Evolutionary conservation across 2,329 filamentous ascomycete genomes (phyloP).

Genomic region (Pseudogymnoascus sp.): DNA sequence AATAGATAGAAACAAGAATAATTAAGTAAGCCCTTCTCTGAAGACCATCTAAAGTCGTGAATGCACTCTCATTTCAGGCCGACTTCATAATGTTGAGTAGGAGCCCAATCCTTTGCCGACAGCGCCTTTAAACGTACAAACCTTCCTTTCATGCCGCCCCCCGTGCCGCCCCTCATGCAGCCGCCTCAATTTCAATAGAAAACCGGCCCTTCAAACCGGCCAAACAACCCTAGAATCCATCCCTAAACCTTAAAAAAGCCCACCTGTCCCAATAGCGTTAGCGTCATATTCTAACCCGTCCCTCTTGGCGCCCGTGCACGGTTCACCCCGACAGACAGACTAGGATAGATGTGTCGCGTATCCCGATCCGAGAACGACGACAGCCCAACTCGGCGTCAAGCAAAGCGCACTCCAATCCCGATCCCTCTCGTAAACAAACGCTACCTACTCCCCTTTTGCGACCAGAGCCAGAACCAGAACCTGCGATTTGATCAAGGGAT

Average conservation of each 20-base stretch:
- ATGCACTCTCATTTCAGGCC: not conserved
- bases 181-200: not conserved
- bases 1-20: no score
- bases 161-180: not conserved
- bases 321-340: not conserved
- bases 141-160: not conserved
- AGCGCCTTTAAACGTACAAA: not conserved
- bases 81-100: not conserved
- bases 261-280: not conserved
- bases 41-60: not conserved
- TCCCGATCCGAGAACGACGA: not conserved
- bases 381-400: not conserved
- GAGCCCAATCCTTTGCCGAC: not conserved
- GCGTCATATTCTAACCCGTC: not conserved
- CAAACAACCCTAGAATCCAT: not conserved
- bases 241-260: constrained; percentile 1
- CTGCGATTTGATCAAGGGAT: not conserved
- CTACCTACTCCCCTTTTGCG: not conserved
- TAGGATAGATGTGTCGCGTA: not conserved
- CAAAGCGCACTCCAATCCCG: not conserved
- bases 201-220: not conserved
- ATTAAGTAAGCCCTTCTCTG: no score
- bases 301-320: not conserved
- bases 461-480: not conserved
- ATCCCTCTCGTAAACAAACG: not conserved